Conservation (phyloP, 2,329 filamentous ascomycete species). For the Fusarium continuum region DNA sequence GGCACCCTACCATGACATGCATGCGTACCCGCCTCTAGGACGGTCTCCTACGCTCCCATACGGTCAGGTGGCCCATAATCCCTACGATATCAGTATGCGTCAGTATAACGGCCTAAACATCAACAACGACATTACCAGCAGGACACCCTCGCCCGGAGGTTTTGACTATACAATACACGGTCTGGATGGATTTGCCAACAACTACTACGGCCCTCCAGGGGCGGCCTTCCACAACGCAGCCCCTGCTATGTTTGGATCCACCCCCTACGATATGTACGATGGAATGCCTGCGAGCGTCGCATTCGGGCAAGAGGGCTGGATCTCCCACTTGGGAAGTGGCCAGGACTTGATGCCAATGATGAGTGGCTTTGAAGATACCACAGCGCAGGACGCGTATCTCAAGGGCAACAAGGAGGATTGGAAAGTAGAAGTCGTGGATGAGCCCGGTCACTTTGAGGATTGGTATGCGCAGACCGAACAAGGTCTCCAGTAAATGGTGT, state of each 20-base stretch:
- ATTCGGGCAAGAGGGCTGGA: slow-evolving; percentile 27
- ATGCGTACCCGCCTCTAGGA: slow-evolving; percentile 23
- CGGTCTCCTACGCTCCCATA: slow-evolving; percentile 22
- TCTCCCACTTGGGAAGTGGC: slow-evolving; percentile 4
- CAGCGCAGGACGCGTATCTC: slow-evolving; percentile 45
- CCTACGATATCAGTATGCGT: slow-evolving; percentile 21
- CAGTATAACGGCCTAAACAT: slow-evolving; percentile 16
- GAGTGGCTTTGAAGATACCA: slow-evolving; percentile 16
- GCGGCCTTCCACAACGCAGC: slow-evolving; percentile 10
- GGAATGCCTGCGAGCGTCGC: slow-evolving; percentile 12
- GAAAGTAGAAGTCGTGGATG: slow-evolving; percentile 49
- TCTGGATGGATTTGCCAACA: slow-evolving; percentile 17
- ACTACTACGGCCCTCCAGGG: slow-evolving; percentile 16
- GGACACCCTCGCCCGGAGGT: slow-evolving; percentile 34
- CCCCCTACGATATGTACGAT: slow-evolving; percentile 19
- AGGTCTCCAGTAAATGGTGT: slow-evolving; percentile 18
- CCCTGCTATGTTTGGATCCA: slow-evolving; percentile 12
- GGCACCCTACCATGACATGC: slow-evolving; percentile 22
- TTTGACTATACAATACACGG: slow-evolving; percentile 27
- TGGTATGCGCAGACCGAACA: slow-evolving; percentile 47
- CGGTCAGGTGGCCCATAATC: slow-evolving; percentile 14
- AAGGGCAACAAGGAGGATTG: slow-evolving; percentile 48
- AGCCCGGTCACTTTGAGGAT: slow-evolving; percentile 44
- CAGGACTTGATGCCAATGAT: slow-evolving; percentile 20
- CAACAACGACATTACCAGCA: slow-evolving; percentile 19